Percentiles rank a stretch among this genome's conserved stretches.
These are phyloP conservation scores for Malus fusca DNA, from an alignment of 306 rosid species.

Conservation along the genomic window DNA sequence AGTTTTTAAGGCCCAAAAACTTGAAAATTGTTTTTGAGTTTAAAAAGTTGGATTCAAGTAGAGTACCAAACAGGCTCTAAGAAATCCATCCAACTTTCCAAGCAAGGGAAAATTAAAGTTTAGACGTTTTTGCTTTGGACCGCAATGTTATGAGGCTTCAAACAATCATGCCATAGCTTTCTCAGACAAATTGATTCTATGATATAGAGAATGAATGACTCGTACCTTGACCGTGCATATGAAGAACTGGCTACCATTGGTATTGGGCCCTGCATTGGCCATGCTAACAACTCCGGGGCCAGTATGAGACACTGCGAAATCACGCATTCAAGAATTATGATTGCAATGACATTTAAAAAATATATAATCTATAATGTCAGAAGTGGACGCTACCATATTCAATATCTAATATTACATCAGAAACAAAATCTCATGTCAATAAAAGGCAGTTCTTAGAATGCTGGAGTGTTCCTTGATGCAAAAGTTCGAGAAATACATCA, in stretches of 20 bases:
- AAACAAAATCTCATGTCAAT: not conserved
- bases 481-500: not conserved
- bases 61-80: too few species aligned
- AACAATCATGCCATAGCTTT: not conserved
- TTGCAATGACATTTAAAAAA: not conserved
- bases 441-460: not conserved
- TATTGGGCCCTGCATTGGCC: constrained; percentile 99
- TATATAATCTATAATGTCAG: not conserved
- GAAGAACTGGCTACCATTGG: constrained; percentile 96
- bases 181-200: not conserved
- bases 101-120: not conserved
- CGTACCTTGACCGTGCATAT: constrained; percentile 87
- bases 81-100: not conserved
- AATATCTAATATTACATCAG: not conserved
- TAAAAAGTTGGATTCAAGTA: too few species aligned
- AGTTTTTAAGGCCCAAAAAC: too few species aligned
- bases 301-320: constrained; percentile 57
- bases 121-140: not conserved
- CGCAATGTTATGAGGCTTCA: not conserved
- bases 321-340: constrained; percentile 12
- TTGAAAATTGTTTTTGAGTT: too few species aligned
- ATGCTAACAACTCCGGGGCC: constrained; percentile 93
- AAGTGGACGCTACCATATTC: not conserved
- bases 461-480: not conserved
- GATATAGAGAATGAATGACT: not conserved